Evolutionary conservation across 176 grass and related monocot species (phyloP).

Genomic region (Neostapfia colusana): DNA sequence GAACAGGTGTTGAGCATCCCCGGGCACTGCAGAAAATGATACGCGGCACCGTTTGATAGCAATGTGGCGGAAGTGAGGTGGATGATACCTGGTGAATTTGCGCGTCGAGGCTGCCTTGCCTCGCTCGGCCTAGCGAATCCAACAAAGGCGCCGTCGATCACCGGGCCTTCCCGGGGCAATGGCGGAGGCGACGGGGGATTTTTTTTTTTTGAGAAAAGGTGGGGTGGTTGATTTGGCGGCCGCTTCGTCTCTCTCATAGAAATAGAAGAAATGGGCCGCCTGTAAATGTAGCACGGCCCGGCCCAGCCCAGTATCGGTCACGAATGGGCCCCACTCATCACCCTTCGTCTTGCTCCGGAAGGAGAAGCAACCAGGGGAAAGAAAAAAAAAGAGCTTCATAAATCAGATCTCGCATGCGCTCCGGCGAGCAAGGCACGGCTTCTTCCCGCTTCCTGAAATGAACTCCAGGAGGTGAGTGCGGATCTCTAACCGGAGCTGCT

Average conservation of each 20-base stretch:
- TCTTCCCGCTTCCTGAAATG: not conserved
- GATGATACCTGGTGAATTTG: not conserved
- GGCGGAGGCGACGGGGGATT: not conserved
- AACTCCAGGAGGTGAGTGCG: constrained; percentile 29
- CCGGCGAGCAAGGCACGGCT: not conserved
- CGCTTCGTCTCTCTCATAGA: not conserved
- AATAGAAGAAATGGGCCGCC: not conserved
- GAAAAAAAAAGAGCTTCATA: too few species aligned
- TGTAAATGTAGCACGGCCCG: not conserved
- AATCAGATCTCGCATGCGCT: constrained; percentile 22
- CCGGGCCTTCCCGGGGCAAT: not conserved
- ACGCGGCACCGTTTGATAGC: not conserved
- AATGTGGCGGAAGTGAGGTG: too few species aligned
- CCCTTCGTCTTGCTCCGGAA: constrained; percentile 11
- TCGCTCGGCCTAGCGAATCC: not conserved
- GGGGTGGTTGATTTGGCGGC: not conserved
- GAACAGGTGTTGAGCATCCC: constrained; percentile 29
- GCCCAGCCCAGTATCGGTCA: not conserved
- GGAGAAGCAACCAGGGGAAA: not conserved
- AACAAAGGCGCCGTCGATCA: not conserved
- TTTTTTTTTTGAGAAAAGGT: too few species aligned
- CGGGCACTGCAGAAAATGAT: not conserved
- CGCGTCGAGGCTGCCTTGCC: not conserved
- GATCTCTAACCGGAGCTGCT: constrained; percentile 19
- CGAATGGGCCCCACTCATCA: not conserved